These are phyloP conservation scores for Aspergillus costaricaensis DNA, from an alignment of 2,329 filamentous ascomycete species.

Conservation along the genomic window DNA sequence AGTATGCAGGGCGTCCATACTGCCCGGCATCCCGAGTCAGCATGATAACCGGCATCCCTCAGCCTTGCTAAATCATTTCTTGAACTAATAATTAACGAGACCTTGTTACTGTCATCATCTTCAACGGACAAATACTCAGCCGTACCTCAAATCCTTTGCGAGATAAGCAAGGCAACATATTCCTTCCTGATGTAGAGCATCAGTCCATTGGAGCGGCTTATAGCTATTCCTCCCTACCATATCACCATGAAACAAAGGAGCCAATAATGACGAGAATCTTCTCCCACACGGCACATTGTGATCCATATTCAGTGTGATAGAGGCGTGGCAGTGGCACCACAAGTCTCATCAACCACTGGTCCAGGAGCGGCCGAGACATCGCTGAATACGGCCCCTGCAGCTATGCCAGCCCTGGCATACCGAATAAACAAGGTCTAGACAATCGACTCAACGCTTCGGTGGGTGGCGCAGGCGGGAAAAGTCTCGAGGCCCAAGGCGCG, in stretches of 20 bases:
- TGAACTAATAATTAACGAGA: neutral
- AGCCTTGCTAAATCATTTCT: neutral
- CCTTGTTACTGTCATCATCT: neutral
- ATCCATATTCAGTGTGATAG: neutral
- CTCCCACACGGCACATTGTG: neutral
- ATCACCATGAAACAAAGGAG: neutral
- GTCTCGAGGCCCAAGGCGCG: neutral
- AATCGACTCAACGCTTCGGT: neutral
- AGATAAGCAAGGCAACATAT: neutral
- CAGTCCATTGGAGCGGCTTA: neutral
- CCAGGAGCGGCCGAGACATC: neutral
- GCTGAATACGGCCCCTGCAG: neutral
- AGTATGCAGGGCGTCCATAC: neutral
- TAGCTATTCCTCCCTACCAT: neutral
- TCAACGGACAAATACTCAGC: neutral
- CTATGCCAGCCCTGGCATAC: neutral
- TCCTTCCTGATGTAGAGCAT: neutral
- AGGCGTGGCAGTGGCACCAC: neutral
- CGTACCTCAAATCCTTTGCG: neutral
- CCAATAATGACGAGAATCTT: neutral
- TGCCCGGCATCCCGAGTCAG: neutral
- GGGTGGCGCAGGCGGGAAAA: slow-evolving; percentile 1
- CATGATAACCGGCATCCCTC: neutral
- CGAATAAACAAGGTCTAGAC: neutral
- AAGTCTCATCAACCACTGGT: neutral